Percentiles rank a stretch among this genome's conserved stretches.
phyloP scores from a whole-genome alignment of 768 basidiomycete species.

The Leccinum arenicola region DNA sequence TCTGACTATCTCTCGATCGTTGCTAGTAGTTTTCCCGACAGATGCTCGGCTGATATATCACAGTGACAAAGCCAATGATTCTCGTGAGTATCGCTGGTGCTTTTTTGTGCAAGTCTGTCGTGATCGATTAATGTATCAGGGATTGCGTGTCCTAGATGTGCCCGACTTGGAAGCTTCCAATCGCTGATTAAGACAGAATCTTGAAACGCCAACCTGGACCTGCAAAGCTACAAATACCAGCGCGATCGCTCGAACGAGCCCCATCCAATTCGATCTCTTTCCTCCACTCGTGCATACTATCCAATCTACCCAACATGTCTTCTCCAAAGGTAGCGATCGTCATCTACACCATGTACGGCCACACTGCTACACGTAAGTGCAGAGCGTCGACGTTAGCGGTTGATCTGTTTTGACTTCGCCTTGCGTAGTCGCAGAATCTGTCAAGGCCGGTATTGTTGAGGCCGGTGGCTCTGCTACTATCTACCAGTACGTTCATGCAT shows the following conservation, averaged over 20 bases:
- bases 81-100: slow-evolving; percentile 11
- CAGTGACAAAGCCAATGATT: slow-evolving; percentile 3
- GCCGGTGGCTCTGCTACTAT: slow-evolving; percentile 53
- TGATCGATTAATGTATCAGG: too few species aligned
- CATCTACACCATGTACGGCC: slow-evolving; percentile 74
- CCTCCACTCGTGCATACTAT: neutral
- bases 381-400: neutral
- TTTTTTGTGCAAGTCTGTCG: slow-evolving; percentile 11
- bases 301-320: slow-evolving; percentile 32
- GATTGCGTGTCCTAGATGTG: slow-evolving; percentile 11
- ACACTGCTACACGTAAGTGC: slow-evolving; percentile 61
- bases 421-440: slow-evolving; percentile 58
- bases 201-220: neutral
- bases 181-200: neutral
- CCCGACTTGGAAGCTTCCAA: slow-evolving; percentile 3
- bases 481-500: slow-evolving; percentile 46
- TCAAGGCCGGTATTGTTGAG: slow-evolving; percentile 41
- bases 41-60: neutral
- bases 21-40: neutral
- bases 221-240: slow-evolving; percentile 15
- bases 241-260: neutral
- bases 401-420: slow-evolving; percentile 1
- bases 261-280: neutral
- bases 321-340: slow-evolving; percentile 62
- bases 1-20: neutral